These are phyloP conservation scores for Coemansia sp. DNA, from an alignment of 192 early-diverging fungal genomes.

Conservation along the genomic window DNA sequence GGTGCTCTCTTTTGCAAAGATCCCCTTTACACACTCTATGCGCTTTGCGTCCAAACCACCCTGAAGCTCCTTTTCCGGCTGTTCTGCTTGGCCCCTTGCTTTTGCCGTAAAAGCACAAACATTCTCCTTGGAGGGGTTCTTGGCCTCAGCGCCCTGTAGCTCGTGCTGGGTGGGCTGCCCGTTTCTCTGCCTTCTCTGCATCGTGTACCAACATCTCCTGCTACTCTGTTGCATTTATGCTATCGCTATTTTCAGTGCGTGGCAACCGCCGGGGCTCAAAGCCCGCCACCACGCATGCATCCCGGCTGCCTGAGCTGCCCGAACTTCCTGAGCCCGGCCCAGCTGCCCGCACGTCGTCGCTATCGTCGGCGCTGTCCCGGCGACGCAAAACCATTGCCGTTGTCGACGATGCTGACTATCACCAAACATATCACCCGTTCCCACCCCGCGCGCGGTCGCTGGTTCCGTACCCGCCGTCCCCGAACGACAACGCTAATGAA, in stretches of 20 bases:
- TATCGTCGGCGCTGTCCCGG: background rate
- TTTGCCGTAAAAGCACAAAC: too few relatives aligned
- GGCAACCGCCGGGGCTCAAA: slow-evolving; percentile 20
- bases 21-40: background rate
- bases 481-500: background rate
- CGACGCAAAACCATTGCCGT: slow-evolving; percentile 1
- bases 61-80: background rate
- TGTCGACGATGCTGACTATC: slow-evolving; percentile 6
- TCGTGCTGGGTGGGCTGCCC: too few relatives aligned
- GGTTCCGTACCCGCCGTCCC: background rate
- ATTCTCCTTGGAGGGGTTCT: too few relatives aligned
- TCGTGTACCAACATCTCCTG: background rate
- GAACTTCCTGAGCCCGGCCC: background rate
- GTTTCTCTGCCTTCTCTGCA: background rate
- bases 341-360: slow-evolving; percentile 17
- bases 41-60: too few relatives aligned
- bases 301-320: background rate
- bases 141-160: too few relatives aligned
- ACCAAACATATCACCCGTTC: slow-evolving; percentile 8
- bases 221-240: slow-evolving; percentile 2
- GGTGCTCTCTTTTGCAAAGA: slow-evolving; percentile 1
- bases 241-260: slow-evolving; percentile 38
- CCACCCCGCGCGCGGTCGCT: slow-evolving; percentile 44
- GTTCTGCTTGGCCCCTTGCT: background rate
- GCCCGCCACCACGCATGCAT: background rate